Conservation (phyloP, 2,329 filamentous ascomycete species). For the Cladosporium sp. region DNA sequence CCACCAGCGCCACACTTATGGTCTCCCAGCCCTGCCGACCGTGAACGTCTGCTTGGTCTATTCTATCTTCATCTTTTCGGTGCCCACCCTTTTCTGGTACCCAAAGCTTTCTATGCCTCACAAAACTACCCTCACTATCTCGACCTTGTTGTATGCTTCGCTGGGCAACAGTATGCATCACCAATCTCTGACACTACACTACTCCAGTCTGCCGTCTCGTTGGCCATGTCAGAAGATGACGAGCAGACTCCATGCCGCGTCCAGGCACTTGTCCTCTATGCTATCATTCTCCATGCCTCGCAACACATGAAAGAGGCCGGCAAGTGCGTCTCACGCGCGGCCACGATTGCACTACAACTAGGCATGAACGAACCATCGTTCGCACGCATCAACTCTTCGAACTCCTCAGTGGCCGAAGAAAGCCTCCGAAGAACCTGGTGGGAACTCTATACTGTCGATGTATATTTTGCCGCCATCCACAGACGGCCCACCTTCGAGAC, state of each 20-base stretch:
- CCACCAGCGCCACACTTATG: conserved; percentile 28
- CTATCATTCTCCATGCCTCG: conserved; percentile 76
- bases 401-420: conserved; percentile 1
- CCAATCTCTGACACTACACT: conserved; percentile 37
- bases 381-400: conserved; percentile 43
- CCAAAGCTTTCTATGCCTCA: conserved; percentile 45
- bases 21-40: conserved; percentile 30
- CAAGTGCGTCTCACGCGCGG: conserved; percentile 66
- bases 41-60: conserved; percentile 50
- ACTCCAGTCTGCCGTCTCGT: conserved; percentile 43
- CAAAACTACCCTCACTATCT: conserved; percentile 51
- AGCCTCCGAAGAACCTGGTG: conserved; percentile 90
- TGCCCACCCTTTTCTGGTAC: conserved; percentile 59
- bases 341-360: conserved; percentile 72
- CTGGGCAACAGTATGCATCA: conserved; percentile 57
- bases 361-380: conserved; percentile 72
- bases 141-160: conserved; percentile 58
- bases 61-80: conserved; percentile 60
- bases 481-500: conserved; percentile 46
- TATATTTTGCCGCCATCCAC: conserved; percentile 80
- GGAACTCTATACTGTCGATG: conserved; percentile 80
- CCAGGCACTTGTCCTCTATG: conserved; percentile 75
- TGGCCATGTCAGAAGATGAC: conserved; percentile 52
- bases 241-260: conserved; percentile 56
- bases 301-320: conserved; percentile 70